Evolutionary conservation across 768 basidiomycete species (phyloP).

Genomic region (Mycena vulgaris): DNA sequence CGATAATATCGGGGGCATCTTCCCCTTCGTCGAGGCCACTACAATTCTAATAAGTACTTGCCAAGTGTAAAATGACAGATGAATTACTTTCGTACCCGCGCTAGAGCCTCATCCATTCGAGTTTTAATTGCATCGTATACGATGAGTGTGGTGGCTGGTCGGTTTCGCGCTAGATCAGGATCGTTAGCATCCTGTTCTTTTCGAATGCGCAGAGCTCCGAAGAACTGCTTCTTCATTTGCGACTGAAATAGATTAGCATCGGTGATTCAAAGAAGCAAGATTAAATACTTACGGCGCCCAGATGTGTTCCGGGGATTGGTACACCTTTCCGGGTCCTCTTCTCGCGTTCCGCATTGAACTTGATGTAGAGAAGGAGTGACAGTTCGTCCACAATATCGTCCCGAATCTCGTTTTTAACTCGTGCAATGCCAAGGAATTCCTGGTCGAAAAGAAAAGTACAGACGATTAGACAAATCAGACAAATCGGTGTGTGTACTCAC

Average conservation of each 20-base stretch:
- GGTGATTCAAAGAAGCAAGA: background rate
- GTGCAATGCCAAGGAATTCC: conserved; percentile 8
- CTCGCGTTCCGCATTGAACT: conserved; percentile 42
- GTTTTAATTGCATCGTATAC: conserved; percentile 41
- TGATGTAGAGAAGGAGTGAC: conserved; percentile 45
- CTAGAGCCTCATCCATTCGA: conserved; percentile 41
- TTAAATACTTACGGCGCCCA: conserved; percentile 47
- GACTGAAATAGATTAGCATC: conserved; percentile 39
- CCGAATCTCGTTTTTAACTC: conserved; percentile 32
- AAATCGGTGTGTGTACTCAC: conserved; percentile 31
- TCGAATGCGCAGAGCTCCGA: conserved; percentile 47
- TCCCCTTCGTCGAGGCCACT: conserved; percentile 4
- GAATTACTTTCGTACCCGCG: conserved; percentile 10
- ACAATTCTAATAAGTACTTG: background rate
- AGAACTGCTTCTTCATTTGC: conserved; percentile 50
- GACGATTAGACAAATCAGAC: background rate
- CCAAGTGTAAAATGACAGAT: background rate
- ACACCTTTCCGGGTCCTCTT: conserved; percentile 40
- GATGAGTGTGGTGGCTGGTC: conserved; percentile 34
- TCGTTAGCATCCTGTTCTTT: conserved; percentile 49
- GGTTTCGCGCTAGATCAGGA: conserved; percentile 23
- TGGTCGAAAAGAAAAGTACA: background rate
- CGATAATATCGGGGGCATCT: conserved; percentile 36
- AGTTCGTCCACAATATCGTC: conserved; percentile 50
- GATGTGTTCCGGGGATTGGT: conserved; percentile 44